Evolutionary conservation across 129 eudicot species (phyloP).

Genomic region (Flaveria ramosissima): DNA sequence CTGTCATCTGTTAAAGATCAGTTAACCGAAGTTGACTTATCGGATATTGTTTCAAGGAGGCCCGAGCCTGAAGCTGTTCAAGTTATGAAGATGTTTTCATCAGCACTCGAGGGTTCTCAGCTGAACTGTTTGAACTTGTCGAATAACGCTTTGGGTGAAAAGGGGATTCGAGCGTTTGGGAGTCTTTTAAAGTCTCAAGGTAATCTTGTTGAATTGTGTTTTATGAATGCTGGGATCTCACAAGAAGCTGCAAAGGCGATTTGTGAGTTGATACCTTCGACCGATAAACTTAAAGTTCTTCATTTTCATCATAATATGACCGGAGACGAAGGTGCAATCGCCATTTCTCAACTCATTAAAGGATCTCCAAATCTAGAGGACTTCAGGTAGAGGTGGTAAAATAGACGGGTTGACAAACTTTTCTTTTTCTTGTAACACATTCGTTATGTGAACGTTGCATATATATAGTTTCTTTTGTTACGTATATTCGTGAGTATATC

Average conservation of each 20-base stretch:
- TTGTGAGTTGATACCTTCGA: constrained; percentile 17
- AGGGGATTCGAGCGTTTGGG: constrained; percentile 81
- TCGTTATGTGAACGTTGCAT: not conserved
- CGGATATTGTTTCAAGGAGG: constrained; percentile 82
- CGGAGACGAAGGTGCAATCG: constrained; percentile 25
- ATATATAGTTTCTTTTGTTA: not conserved
- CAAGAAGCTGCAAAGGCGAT: constrained; percentile 60
- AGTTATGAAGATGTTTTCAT: constrained; percentile 71
- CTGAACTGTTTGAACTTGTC: constrained; percentile 66
- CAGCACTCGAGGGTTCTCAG: constrained; percentile 65
- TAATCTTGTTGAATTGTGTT: constrained; percentile 60
- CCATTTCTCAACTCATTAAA: constrained; percentile 58
- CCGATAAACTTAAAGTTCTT: constrained; percentile 17
- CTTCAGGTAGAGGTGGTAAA: constrained; percentile 37
- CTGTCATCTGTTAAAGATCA: constrained; percentile 58
- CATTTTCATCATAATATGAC: constrained; percentile 23
- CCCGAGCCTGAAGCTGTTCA: constrained; percentile 79
- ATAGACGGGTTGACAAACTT: not conserved
- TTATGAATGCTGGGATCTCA: constrained; percentile 83
- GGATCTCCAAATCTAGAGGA: constrained; percentile 63
- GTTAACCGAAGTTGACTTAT: constrained; percentile 70
- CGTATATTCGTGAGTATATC: no score
- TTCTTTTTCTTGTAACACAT: not conserved
- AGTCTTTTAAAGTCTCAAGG: constrained; percentile 59
- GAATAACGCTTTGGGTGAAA: constrained; percentile 75